Evolutionary conservation across 73 alveolate genomes (phyloP), one percentile per base, ranked within the genome.

Genomic region (Symbiodinium natans): DNA sequence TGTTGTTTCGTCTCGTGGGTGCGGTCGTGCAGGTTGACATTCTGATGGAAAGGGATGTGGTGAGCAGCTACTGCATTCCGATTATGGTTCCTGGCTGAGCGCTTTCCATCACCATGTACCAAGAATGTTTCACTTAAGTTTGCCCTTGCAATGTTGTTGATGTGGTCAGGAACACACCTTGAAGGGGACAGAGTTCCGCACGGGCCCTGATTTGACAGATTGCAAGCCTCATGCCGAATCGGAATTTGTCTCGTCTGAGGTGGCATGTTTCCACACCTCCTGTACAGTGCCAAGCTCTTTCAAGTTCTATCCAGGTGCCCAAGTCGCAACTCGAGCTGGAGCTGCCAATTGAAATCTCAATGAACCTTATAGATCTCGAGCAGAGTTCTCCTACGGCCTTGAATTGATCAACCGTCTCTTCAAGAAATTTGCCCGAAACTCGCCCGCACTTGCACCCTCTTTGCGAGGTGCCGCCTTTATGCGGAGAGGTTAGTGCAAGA

Each of bases 221-320:
- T 75, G 1, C 34, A 0, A 17, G 86, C 86, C 33, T 36, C n/a
- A n/a, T n/a, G n/a, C n/a, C n/a, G n/a, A n/a, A n/a, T n/a, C n/a
- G n/a, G n/a, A n/a, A 19, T 29, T 63, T 75, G 86, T 10, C 29
- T 31, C 29, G 43, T 33, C 43, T 11, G 21, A 90, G 97, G 97
- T 73, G 97, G 97, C 97, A 90, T 90, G 97, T 90, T 90, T 41
- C 97, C 97, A 36, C 97, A 90, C 80, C 97, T 90, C 39, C 59
- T 90, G 40, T 90, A 90, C 97, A 90, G 97, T 56, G 97, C 97
- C 5, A 90, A 90, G 88, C 54, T 90, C 74, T 90, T 90, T 46
- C 97, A 90, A 59, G 97, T 90, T 17, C 77, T 90, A 52, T 71
- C 97, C 75, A 90, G 97, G 96, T 31, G 94, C 63, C 3, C 71